Base-by-base conservation (phyloP, 1,139 yeast species). In the Sugiyamaella japonica region DNA sequence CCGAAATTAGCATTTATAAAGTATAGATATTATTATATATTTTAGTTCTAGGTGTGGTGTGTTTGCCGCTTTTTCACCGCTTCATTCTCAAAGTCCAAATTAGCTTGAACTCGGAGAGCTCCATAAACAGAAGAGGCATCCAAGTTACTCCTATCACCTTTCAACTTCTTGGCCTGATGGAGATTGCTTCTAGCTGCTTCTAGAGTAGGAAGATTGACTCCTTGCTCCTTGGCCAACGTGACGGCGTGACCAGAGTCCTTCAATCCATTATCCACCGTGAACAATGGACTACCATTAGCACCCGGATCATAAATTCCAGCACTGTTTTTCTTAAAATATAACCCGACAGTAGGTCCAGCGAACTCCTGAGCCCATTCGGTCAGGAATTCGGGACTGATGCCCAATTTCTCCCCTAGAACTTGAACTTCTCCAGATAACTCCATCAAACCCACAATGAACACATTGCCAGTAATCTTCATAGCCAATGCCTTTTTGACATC, bases 61-160 rank as follows among this genome's bases (percentile, higher is more conserved):
- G 41, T 39, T 16, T 60, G 58, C 31, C 65, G 50, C 48, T 59
- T 50, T 53, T 61, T 57, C 40, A 63, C 63, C 7, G 60, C 59
- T 9, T 62, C 64, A 53, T 61, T 64, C 40, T 63, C 66, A 50
- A 66, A 66, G 5, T 61, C 67, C 16, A 67, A 57, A 1, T 69
- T 69, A 13, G 71, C 68, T 29, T 56, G 52, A 47, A 57, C 52
- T 20, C 71, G 62, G 36, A 63, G 56, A n/a, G 61, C 53, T 20
- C 71, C 71, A 52, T 67, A 67, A n/a, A 66, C 63, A 2, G 69
- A 59, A 1, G 69, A 59, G 15, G 64, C 63, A 49, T 67, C 71
- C 31, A 67, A 57, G 50, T 61, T 58, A 37, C 58, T 50, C 45
- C 36, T 51, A 23, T 55, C 61, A 13, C 62, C 67, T 23, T 58